A percentile compares a stretch with the other conserved stretches of the same genome.
These are phyloP conservation scores for Postia placenta DNA, from an alignment of 768 basidiomycete genomes.

Conservation along the genomic window DNA sequence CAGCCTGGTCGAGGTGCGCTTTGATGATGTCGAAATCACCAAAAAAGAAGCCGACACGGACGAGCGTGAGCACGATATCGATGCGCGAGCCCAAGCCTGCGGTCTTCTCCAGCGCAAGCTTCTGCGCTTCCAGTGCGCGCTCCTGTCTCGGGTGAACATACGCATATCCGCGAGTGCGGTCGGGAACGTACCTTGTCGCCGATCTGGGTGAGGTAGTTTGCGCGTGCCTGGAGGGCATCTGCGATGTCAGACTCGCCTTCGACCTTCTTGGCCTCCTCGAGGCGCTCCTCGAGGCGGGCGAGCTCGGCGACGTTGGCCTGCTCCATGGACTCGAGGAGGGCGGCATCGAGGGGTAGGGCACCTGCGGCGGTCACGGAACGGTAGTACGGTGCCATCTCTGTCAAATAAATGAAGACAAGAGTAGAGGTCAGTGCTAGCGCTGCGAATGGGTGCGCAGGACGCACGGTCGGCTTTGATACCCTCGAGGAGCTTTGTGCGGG, in stretches of 20 bases:
- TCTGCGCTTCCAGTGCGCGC: slow-evolving; percentile 72
- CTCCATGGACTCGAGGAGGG: slow-evolving; percentile 53
- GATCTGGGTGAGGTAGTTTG: slow-evolving; percentile 82
- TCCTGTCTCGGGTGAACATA: slow-evolving; percentile 43
- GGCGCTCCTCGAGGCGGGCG: slow-evolving; percentile 64
- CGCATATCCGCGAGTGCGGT: background rate
- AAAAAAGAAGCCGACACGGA: slow-evolving; percentile 90
- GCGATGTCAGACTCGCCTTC: slow-evolving; percentile 93
- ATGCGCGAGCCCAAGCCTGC: slow-evolving; percentile 91
- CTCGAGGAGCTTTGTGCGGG: slow-evolving; percentile 57
- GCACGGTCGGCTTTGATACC: slow-evolving; percentile 77
- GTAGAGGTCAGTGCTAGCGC: background rate
- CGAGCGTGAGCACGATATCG: slow-evolving; percentile 84
- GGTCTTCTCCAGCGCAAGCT: slow-evolving; percentile 83
- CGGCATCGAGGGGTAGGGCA: slow-evolving; percentile 43
- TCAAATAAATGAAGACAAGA: background rate
- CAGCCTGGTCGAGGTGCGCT: slow-evolving; percentile 69
- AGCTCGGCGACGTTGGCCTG: slow-evolving; percentile 69
- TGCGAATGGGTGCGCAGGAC: slow-evolving; percentile 23
- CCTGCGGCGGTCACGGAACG: slow-evolving; percentile 46
- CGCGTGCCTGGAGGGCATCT: slow-evolving; percentile 78
- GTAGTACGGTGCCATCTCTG: slow-evolving; percentile 91
- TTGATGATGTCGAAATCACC: slow-evolving; percentile 68
- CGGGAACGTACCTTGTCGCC: slow-evolving; percentile 60
- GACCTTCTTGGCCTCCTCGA: slow-evolving; percentile 83